Evolutionary conservation across 1,284 basidiomycete species (phyloP).

Genomic region (Leccinum fallax): DNA sequence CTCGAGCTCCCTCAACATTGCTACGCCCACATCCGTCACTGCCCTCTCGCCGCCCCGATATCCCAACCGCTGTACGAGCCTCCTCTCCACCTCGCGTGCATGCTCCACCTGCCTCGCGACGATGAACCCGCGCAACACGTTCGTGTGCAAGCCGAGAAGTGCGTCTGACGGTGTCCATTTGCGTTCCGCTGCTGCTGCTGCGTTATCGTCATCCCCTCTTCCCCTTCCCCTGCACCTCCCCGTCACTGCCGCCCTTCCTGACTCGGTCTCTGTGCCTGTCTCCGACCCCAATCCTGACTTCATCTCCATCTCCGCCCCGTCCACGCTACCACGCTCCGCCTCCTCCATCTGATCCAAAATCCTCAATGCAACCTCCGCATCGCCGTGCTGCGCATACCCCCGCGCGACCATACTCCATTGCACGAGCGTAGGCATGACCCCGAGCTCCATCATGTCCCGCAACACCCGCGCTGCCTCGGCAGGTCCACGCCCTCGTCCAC

Average conservation of each 20-base stretch:
- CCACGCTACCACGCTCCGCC: background rate
- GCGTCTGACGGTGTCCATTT: conserved; percentile 11
- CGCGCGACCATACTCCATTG: conserved; percentile 32
- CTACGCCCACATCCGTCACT: conserved; percentile 27
- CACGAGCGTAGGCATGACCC: conserved; percentile 29
- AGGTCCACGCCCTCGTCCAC: conserved; percentile 2
- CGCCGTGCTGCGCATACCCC: conserved; percentile 19
- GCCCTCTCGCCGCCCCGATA: conserved; percentile 24
- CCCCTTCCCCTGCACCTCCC: background rate
- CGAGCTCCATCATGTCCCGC: conserved; percentile 38
- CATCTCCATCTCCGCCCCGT: too few species aligned
- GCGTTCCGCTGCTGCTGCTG: conserved; percentile 1
- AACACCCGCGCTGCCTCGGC: conserved; percentile 30
- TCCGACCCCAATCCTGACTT: background rate
- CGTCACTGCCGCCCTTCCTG: background rate
- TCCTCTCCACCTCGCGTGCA: conserved; percentile 30
- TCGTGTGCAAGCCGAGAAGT: conserved; percentile 25
- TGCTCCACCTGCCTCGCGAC: conserved; percentile 18
- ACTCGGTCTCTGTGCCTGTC: background rate
- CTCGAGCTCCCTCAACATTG: conserved; percentile 27
- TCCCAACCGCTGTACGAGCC: conserved; percentile 21
- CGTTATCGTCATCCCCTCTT: background rate
- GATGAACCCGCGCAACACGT: conserved; percentile 36
- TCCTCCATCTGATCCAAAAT: conserved; percentile 26
- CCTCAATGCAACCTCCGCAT: conserved; percentile 20